phyloP scores from a whole-genome alignment of 1,284 basidiomycete genomes.

The Trametes sp. region DNA sequence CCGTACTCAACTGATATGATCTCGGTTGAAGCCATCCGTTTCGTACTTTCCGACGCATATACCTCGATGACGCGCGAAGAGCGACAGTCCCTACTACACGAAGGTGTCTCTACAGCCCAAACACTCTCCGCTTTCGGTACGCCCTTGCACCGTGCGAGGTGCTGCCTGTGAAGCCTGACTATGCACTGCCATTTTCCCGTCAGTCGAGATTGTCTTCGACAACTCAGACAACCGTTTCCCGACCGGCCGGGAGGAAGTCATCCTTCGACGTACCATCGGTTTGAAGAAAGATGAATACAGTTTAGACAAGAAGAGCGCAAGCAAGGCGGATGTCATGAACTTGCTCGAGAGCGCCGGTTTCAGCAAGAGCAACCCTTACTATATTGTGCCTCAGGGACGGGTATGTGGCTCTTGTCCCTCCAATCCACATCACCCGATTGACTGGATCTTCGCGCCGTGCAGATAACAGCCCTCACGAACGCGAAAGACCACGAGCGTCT shows the following conservation, averaged over 20 bases:
- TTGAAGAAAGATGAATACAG: constrained; percentile 99
- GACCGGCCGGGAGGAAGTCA: constrained; percentile 85
- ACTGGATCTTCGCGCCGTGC: neutral
- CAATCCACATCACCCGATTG: too few species aligned
- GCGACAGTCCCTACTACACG: constrained; percentile 90
- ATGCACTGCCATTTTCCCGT: too few species aligned
- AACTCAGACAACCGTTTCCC: constrained; percentile 93
- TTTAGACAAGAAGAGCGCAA: constrained; percentile 93
- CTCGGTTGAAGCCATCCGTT: constrained; percentile 80
- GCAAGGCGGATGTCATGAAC: constrained; percentile 98
- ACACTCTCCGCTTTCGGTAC: constrained; percentile 93
- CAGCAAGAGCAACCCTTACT: constrained; percentile 97
- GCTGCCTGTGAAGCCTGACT: neutral
- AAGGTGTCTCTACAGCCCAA: constrained; percentile 88
- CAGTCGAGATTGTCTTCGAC: constrained; percentile 89
- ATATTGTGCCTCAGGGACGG: constrained; percentile 97
- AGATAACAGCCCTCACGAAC: constrained; percentile 98
- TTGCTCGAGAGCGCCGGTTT: constrained; percentile 96
- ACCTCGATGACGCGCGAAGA: constrained; percentile 96
- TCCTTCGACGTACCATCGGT: constrained; percentile 93
- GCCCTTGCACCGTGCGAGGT: neutral
- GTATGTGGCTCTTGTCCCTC: too few species aligned
- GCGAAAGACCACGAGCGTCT: constrained; percentile 97
- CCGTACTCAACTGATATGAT: neutral
- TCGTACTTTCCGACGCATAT: constrained; percentile 97